Evolutionary conservation across 2,329 filamentous ascomycete genomes (phyloP).

Genomic region (Ilyonectria mors-panacis): DNA sequence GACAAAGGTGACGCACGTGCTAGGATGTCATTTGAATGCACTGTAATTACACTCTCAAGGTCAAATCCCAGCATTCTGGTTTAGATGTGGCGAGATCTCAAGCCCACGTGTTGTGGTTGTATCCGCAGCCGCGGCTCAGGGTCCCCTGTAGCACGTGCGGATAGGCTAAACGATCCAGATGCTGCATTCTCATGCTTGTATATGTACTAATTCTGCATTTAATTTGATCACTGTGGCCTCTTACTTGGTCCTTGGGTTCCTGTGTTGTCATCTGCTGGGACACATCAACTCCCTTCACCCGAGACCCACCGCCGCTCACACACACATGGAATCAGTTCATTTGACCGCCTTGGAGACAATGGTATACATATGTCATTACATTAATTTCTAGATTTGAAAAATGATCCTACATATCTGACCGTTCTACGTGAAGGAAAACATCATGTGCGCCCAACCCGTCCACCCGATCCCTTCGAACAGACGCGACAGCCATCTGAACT

Average conservation of each 20-base stretch:
- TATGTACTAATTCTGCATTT: too few relatives aligned
- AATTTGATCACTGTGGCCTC: neutral
- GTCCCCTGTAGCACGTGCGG: too few relatives aligned
- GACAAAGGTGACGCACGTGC: neutral
- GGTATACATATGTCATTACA: conserved; percentile 12
- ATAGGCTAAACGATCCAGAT: too few relatives aligned
- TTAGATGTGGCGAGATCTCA: neutral
- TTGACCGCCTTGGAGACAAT: neutral
- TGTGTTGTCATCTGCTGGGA: neutral
- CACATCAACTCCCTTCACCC: conserved; percentile 4
- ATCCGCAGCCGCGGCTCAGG: too few relatives aligned
- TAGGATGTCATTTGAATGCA: neutral
- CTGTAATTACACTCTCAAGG: neutral
- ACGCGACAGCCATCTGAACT: conserved; percentile 36
- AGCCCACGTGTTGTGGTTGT: too few relatives aligned
- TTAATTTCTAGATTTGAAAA: neutral
- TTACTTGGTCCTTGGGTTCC: too few relatives aligned
- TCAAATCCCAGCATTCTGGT: neutral
- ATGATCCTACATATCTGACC: conserved; percentile 37
- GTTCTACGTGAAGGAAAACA: conserved; percentile 43
- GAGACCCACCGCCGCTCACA: neutral
- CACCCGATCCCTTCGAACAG: conserved; percentile 28
- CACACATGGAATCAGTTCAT: neutral
- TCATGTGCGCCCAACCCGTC: conserved; percentile 33
- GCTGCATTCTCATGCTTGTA: neutral